phyloP scores from a whole-genome alignment of 768 basidiomycete species.

The Chiua virens region DNA sequence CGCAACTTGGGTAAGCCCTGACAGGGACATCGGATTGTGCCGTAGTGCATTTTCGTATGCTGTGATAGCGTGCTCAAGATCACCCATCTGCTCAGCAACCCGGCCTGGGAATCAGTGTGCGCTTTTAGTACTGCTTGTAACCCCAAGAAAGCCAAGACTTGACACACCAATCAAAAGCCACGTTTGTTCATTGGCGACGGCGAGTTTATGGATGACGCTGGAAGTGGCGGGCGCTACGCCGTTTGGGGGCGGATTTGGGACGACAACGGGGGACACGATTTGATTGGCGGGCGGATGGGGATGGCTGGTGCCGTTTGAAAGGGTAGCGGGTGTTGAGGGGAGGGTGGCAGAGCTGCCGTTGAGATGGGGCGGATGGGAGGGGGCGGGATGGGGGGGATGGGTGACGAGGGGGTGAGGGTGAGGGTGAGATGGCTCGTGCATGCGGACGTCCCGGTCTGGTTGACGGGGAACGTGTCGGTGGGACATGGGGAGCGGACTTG shows the following conservation, averaged over 20 bases:
- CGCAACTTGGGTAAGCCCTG: constrained; percentile 91
- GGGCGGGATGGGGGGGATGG: constrained; percentile 38
- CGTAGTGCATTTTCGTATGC: constrained; percentile 95
- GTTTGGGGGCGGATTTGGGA: constrained; percentile 31
- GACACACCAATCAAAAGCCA: constrained; percentile 86
- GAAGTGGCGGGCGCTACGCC: constrained; percentile 26
- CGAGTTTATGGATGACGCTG: constrained; percentile 70
- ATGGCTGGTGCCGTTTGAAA: constrained; percentile 45
- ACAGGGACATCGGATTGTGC: constrained; percentile 89
- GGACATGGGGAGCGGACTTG: constrained; percentile 48
- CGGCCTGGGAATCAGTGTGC: constrained; percentile 60
- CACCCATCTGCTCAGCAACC: constrained; percentile 93
- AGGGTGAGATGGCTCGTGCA: constrained; percentile 54
- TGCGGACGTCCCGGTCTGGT: constrained; percentile 58
- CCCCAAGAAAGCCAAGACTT: background rate
- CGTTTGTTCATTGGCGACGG: constrained; percentile 88
- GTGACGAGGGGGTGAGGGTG: constrained; percentile 44
- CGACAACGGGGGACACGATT: constrained; percentile 50
- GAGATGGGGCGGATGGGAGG: constrained; percentile 44
- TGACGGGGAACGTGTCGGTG: constrained; percentile 61
- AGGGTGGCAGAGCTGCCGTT: constrained; percentile 49
- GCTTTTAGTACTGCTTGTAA: constrained; percentile 14
- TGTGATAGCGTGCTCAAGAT: constrained; percentile 87
- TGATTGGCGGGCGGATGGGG: constrained; percentile 34
- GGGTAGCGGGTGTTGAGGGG: constrained; percentile 44